These are phyloP conservation scores for Ophiocordyceps camponoti-floridani DNA, from an alignment of 2,329 filamentous ascomycete species.

Conservation along the genomic window DNA sequence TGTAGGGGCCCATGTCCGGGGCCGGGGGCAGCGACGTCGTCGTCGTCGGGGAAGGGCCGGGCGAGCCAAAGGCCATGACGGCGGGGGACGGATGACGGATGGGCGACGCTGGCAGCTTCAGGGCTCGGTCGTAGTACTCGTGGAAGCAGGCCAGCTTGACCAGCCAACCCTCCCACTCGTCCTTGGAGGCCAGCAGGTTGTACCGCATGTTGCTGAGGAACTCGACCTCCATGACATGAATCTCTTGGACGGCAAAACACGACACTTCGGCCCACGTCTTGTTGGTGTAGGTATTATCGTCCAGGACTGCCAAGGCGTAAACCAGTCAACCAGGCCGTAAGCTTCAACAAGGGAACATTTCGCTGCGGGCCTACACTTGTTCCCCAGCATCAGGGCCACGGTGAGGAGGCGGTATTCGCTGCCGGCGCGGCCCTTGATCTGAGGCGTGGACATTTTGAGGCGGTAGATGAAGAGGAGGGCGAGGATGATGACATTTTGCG, in stretches of 20 bases:
- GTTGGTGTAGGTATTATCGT: conserved; percentile 98
- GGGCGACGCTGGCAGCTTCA: conserved; percentile 22
- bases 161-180: conserved; percentile 81
- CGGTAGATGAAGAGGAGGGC: conserved; percentile 87
- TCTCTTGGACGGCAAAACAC: conserved; percentile 80
- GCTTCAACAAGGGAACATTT: background rate
- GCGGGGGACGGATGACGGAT: conserved; percentile 22
- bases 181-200: conserved; percentile 69
- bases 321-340: background rate
- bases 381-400: conserved; percentile 91
- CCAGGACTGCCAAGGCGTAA: conserved; percentile 42
- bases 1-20: conserved; percentile 13
- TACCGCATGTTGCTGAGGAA: conserved; percentile 98
- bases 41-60: conserved; percentile 30
- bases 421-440: conserved; percentile 75
- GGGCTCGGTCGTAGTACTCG: conserved; percentile 62
- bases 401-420: conserved; percentile 89
- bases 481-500: conserved; percentile 82
- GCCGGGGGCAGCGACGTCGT: conserved; percentile 11
- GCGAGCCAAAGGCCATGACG: conserved; percentile 21
- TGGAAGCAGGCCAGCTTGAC: conserved; percentile 65
- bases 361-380: conserved; percentile 68
- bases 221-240: conserved; percentile 99
- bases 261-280: conserved; percentile 99
- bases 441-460: conserved; percentile 76